Conservation (phyloP, 495 filamentous ascomycete species). For the Aspergillus diversus region DNA sequence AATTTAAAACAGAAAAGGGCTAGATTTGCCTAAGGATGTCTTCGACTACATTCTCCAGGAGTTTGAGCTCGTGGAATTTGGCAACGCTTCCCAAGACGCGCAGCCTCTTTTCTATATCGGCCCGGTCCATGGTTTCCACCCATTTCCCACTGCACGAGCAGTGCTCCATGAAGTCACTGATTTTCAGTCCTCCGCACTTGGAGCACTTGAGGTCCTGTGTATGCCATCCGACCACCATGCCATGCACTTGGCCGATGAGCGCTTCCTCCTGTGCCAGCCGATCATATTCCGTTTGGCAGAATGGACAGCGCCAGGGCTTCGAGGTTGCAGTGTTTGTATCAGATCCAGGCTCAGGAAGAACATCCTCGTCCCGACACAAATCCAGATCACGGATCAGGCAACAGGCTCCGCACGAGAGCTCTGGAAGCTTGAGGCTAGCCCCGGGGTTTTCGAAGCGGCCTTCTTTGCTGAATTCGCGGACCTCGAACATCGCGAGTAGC, state of each 20-base stretch:
- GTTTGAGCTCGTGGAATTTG: constrained; percentile 74
- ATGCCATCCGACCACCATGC: constrained; percentile 75
- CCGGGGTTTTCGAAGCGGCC: constrained; percentile 87
- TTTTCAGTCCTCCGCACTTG: constrained; percentile 57
- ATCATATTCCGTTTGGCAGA: constrained; percentile 77
- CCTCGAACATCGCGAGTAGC: constrained; percentile 83
- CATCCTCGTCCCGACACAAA: constrained; percentile 87
- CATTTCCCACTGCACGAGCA: constrained; percentile 89
- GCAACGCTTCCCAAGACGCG: constrained; percentile 74
- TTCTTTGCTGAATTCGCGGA: constrained; percentile 89
- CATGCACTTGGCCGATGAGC: constrained; percentile 76
- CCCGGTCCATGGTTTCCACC: constrained; percentile 69
- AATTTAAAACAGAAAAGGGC: constrained; percentile 17
- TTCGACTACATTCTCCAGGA: constrained; percentile 75
- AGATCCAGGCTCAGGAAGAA: constrained; percentile 60
- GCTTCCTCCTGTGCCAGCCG: constrained; percentile 79
- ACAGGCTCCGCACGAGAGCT: constrained; percentile 84
- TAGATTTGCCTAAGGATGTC: constrained; percentile 53
- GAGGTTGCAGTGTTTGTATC: constrained; percentile 40
- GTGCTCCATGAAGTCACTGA: constrained; percentile 96
- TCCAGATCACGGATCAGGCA: constrained; percentile 88
- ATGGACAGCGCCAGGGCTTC: constrained; percentile 74
- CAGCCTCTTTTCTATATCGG: constrained; percentile 67
- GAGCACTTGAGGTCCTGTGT: constrained; percentile 88
- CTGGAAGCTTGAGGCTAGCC: constrained; percentile 68